phyloP scores from a whole-genome alignment of 805 yeast genomes.

The Wickerhamiella domercqiae region DNA sequence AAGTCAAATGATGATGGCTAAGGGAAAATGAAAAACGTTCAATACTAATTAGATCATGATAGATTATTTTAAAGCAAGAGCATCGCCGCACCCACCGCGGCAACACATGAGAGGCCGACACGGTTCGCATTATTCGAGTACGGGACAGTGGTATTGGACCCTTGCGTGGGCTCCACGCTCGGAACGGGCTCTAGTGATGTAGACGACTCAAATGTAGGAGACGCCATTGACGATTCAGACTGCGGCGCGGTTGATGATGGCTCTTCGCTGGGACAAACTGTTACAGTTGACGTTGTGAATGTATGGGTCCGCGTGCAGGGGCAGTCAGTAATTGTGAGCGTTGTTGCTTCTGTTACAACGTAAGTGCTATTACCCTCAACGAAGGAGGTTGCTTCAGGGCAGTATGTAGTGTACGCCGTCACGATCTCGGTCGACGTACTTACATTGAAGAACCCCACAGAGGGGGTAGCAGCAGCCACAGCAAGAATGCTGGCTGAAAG shows the following conservation, averaged over 20 bases:
- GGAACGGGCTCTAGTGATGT: too few relatives aligned
- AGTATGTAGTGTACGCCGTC: slow-evolving; percentile 23
- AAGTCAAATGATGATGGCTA: slow-evolving; percentile 1
- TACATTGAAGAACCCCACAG: slow-evolving; percentile 31
- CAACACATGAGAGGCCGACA: slow-evolving; percentile 12
- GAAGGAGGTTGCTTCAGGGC: slow-evolving; percentile 59
- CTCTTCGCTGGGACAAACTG: slow-evolving; percentile 11
- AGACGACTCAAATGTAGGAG: too few relatives aligned
- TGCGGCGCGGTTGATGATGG: background rate
- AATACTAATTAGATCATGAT: background rate
- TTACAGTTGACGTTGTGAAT: slow-evolving; percentile 15
- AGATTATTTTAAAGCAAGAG: background rate
- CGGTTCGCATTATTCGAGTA: slow-evolving; percentile 26
- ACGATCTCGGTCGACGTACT: slow-evolving; percentile 14
- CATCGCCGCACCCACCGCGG: slow-evolving; percentile 30
- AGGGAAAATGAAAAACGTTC: too few relatives aligned
- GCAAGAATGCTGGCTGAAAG: slow-evolving; percentile 2
- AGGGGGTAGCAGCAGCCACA: slow-evolving; percentile 20
- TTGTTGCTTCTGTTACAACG: slow-evolving; percentile 65
- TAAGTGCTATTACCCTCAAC: slow-evolving; percentile 51
- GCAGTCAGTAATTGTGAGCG: slow-evolving; percentile 73
- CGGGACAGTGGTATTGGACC: slow-evolving; percentile 17
- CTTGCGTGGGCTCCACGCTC: slow-evolving; percentile 2
- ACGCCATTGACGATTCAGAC: slow-evolving; percentile 6
- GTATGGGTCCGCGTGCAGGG: slow-evolving; percentile 46